Base-by-base conservation (phyloP, 2,329 filamentous ascomycete genomes). In the Ascochyta rabiei region DNA sequence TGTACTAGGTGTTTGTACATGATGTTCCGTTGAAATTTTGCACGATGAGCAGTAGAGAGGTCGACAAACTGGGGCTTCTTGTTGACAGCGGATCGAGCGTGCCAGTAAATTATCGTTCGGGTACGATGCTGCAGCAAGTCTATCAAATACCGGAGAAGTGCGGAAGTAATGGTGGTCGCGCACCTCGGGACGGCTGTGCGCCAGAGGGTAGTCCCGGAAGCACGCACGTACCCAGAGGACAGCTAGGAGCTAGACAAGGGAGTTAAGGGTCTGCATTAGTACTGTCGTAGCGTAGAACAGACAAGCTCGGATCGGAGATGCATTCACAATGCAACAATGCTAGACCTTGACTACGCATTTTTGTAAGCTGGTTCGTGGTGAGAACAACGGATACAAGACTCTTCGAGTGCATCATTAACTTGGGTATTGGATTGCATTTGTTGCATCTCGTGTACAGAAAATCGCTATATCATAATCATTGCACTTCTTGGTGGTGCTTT, bases 361-460 rank as follows among this genome's bases (percentile, higher is more conserved):
- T 35, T 35, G 21, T 35, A 21, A 35, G 21, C 26, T 41, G 4
- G 10, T 21, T 16, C 23, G 9, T 13, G 15, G 3, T 18, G 21
- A 30, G 19, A 21, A 26, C 13, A 13, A 7, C 4, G 16, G 9
- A 31, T 10, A 35, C 16, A 10, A 26, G 15, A 18, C 10, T 42
- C 28, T 13, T 12, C 23, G n/a, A 15, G 9, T 45, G 35, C 31
- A 30, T 45, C 28, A 30, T 46, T 30, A 53, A 53, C 30, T 42
- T 53, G 46, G 46, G 49, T 57, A 53, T 57, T 48, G 35, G 39
- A 54, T 53, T 48, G 41, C 53, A 51, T 57, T 50, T 50, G 15
- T 49, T 57, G 48, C 47, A 57, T 55, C 51, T 57, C 39, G 46
- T 60, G 10, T 60, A 55, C 31, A 46, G 30, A 53, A 57, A 57